Conservation (phyloP, 106 monocot genomes). For the Acorus calamus region DNA sequence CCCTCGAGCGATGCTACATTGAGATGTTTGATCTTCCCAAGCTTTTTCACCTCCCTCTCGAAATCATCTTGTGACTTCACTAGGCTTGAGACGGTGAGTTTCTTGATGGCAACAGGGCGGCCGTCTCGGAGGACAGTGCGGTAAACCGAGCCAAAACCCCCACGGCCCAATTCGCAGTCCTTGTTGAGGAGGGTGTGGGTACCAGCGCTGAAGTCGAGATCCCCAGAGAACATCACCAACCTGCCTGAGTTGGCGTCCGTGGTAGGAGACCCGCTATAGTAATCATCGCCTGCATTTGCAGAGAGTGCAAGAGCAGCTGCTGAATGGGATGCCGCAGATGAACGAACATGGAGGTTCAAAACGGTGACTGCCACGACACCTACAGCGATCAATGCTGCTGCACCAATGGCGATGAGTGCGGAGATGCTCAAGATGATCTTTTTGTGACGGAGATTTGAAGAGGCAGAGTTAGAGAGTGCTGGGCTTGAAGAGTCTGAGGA, state of each 20-base stretch:
- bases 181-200: slow-evolving; percentile 74
- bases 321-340: slow-evolving; percentile 21
- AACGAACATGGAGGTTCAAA: slow-evolving; percentile 44
- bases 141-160: slow-evolving; percentile 87
- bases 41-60: slow-evolving; percentile 61
- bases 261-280: slow-evolving; percentile 42
- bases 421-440: slow-evolving; percentile 87
- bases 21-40: slow-evolving; percentile 62
- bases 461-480: not conserved
- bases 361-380: slow-evolving; percentile 68
- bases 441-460: slow-evolving; percentile 24
- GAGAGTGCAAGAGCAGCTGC: slow-evolving; percentile 33
- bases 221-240: slow-evolving; percentile 73
- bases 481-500: slow-evolving; percentile 27
- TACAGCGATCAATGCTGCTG: slow-evolving; percentile 50
- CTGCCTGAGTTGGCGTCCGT: slow-evolving; percentile 67
- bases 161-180: slow-evolving; percentile 87
- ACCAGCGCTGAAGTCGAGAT: slow-evolving; percentile 51
- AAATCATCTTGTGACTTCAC: slow-evolving; percentile 89
- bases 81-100: slow-evolving; percentile 83
- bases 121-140: slow-evolving; percentile 68
- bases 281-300: slow-evolving; percentile 15
- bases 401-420: slow-evolving; percentile 73
- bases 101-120: slow-evolving; percentile 80
- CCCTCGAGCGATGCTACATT: slow-evolving; percentile 73